Base-by-base conservation (phyloP, 192 early-diverging fungal species). In the Gamsiella multidivaricata region DNA sequence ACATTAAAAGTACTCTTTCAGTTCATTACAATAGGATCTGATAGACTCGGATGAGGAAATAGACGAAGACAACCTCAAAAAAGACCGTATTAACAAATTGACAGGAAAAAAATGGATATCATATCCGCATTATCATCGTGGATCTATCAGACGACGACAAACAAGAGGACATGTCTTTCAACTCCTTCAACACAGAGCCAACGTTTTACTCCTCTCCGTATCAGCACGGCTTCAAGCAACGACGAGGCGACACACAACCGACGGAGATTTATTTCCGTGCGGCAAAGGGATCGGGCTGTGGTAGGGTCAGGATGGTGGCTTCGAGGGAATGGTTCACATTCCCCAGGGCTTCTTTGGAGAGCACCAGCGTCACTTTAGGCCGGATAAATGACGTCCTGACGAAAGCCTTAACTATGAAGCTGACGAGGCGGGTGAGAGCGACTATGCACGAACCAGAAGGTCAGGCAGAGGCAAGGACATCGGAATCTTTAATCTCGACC, bases 91-190 rank as follows among this genome's bases (percentile, higher is more conserved):
- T 2, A 22, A 25, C 3, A 15, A 20, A 55, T 18, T 17, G 57
- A 67, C 22, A 45, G 53, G 15, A 28, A 33, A 25, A 60, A 75
- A 18, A 66, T 75, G 57, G 72, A 75, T 28, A 33, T 75, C 18
- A 75, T 75, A 9, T 42, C 72, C 1, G 72, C 72, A 11, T 33
- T 75, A 18, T 57, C 5, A 75, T 75, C 25, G 58, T 57, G 1
- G 72, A 67, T 17, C 9, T 26, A 9, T 59, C 64, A 7, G 42
- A 54, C 2, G 51, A 43, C 6, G 22, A n/a, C 15, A n/a, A n/a
- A n/a, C 37, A 17, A 14, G 29, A 54, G 23, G 15, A 45, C 0
- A 41, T 26, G 12, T 53, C 69, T 5, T 71, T 71, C 45, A 57
- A 20, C 25, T 71, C 56, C 29, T 71, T 71, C 42, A 57, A 41